Percentiles rank a stretch among this genome's conserved stretches.
Conservation (phyloP, 2,329 filamentous ascomycete genomes). For the Alternaria angustiovoidea region DNA sequence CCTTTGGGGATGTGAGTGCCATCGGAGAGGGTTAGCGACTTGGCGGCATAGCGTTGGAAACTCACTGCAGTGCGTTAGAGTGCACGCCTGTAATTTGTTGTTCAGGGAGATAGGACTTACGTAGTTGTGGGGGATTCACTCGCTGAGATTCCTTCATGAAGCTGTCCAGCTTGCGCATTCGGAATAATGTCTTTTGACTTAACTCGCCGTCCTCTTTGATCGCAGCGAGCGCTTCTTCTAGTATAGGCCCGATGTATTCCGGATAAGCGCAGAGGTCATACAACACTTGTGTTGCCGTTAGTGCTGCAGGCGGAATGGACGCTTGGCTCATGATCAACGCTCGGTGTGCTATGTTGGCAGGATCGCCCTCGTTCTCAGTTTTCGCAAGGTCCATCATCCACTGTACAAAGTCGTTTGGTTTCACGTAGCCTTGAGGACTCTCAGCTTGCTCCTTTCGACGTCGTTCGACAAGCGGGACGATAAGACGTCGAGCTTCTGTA, state of each 20-base stretch:
- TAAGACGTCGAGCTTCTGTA: neutral
- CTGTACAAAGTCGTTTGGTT: neutral
- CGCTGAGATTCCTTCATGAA: neutral
- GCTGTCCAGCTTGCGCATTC: neutral
- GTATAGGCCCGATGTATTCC: neutral
- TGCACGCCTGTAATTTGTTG: too few relatives aligned
- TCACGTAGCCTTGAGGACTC: neutral
- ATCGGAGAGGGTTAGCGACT: neutral
- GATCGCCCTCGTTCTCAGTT: neutral
- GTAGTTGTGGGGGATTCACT: neutral
- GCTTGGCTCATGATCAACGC: neutral
- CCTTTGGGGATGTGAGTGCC: neutral
- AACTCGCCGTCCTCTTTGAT: neutral
- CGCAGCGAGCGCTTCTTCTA: neutral
- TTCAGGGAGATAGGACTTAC: neutral
- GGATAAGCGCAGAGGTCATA: neutral
- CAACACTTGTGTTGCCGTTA: neutral
- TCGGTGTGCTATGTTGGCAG: neutral
- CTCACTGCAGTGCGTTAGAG: neutral
- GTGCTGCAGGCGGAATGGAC: neutral
- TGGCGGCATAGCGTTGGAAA: neutral
- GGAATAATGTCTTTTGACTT: neutral
- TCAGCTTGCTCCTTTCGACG: neutral
- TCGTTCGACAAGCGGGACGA: neutral
- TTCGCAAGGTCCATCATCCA: neutral